Percentiles rank a stretch among this genome's conserved stretches.
These are phyloP conservation scores for Fermentozyma sake DNA, from an alignment of 1,139 yeast species.

Conservation along the genomic window DNA sequence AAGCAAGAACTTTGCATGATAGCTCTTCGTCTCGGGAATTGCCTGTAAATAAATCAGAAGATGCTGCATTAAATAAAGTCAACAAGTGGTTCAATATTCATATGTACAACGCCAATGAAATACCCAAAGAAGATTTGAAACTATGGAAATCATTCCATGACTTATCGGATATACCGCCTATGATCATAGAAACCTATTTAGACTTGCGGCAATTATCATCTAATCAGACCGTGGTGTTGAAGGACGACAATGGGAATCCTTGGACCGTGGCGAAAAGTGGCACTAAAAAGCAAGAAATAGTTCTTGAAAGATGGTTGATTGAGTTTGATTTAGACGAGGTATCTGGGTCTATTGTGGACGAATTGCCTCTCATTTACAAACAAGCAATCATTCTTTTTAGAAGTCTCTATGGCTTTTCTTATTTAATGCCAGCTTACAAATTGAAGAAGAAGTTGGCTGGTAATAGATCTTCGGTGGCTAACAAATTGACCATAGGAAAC, in stretches of 20 bases:
- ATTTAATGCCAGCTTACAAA: constrained; percentile 69
- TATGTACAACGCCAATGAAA: constrained; percentile 39
- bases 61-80: constrained; percentile 16
- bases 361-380: constrained; percentile 68
- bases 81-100: constrained; percentile 73
- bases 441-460: constrained; percentile 34
- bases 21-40: constrained; percentile 2
- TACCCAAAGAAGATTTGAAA: constrained; percentile 51
- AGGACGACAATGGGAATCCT: constrained; percentile 47
- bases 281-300: constrained; percentile 65
- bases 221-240: constrained; percentile 57
- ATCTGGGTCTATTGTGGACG: constrained; percentile 33
- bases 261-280: constrained; percentile 52
- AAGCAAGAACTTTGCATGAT: constrained; percentile 11
- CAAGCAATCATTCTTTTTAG: constrained; percentile 73
- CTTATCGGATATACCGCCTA: constrained; percentile 54
- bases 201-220: constrained; percentile 62
- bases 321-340: constrained; percentile 54
- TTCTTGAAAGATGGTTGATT: constrained; percentile 86
- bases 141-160: constrained; percentile 53
- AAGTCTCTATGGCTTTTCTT: constrained; percentile 61
- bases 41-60: constrained; percentile 3
- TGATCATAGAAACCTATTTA: constrained; percentile 79
- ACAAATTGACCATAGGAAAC: constrained; percentile 39
- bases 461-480: constrained; percentile 1